A percentile compares a stretch with the other conserved stretches of the same genome.
Conservation (phyloP, 768 basidiomycete genomes). For the Daedaleopsis nitida region DNA sequence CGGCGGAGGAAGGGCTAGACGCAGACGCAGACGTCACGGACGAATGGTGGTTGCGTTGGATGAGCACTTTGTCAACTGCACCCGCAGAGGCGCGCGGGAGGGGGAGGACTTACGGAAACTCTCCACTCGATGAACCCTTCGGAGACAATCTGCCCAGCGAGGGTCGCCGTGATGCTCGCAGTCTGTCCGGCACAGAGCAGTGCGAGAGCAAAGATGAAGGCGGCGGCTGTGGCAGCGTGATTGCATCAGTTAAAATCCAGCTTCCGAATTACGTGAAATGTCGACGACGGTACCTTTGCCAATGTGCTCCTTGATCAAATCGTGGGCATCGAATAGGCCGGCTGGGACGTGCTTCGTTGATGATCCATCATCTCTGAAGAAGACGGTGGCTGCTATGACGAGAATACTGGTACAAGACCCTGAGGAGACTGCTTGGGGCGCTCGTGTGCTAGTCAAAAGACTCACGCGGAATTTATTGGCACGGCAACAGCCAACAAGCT, state of each 20-base stretch:
- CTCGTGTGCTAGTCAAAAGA: neutral
- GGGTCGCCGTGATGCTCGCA: conserved; percentile 85
- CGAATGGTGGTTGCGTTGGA: neutral
- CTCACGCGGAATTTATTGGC: conserved; percentile 32
- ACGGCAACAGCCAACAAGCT: conserved; percentile 84
- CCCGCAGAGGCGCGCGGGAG: conserved; percentile 24
- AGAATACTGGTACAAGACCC: conserved; percentile 61
- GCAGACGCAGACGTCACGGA: too few species aligned
- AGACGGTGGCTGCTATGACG: conserved; percentile 80
- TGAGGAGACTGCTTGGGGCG: neutral
- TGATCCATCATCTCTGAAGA: conserved; percentile 49
- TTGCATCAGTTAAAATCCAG: conserved; percentile 4
- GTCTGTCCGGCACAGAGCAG: conserved; percentile 88
- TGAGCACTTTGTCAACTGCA: conserved; percentile 4
- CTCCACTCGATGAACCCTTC: conserved; percentile 91
- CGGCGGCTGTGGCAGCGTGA: conserved; percentile 57
- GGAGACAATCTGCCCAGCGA: conserved; percentile 86
- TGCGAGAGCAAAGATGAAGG: conserved; percentile 83
- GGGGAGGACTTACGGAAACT: conserved; percentile 54
- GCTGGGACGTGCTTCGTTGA: conserved; percentile 49
- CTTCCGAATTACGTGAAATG: conserved; percentile 3
- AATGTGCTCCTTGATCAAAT: conserved; percentile 63
- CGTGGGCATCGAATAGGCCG: conserved; percentile 82
- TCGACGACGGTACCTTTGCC: conserved; percentile 56
- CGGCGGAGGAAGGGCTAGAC: conserved; percentile 72